Conservation (phyloP, 2,329 filamentous ascomycete species). For the Fusarium dlaminii region DNA sequence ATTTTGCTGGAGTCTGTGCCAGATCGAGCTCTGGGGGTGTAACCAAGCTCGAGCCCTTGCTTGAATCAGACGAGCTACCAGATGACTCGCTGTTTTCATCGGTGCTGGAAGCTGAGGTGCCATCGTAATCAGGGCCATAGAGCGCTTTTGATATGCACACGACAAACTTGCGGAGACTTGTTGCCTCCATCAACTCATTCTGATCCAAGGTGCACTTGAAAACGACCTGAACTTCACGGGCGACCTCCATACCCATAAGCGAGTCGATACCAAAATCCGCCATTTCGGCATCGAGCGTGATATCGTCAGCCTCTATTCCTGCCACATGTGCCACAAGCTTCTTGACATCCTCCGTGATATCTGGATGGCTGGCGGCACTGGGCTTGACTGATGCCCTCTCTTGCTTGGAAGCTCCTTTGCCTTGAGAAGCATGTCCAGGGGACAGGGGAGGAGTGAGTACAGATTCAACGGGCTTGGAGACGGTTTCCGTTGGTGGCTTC, state of each 20-base stretch:
- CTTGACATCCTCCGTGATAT: background rate
- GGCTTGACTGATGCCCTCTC: background rate
- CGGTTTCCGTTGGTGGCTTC: background rate
- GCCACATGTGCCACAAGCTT: background rate
- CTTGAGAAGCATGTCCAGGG: background rate
- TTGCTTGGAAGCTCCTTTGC: background rate
- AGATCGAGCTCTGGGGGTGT: too few species aligned
- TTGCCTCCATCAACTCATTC: background rate
- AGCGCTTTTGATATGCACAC: background rate
- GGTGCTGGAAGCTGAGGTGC: background rate
- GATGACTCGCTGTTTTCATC: background rate
- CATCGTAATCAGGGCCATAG: background rate
- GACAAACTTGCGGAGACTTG: background rate
- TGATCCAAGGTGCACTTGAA: background rate
- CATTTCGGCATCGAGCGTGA: background rate
- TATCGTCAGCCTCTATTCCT: background rate
- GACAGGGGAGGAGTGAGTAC: background rate
- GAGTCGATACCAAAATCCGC: conserved; percentile 18
- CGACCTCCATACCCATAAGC: conserved; percentile 13
- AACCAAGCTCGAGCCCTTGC: too few species aligned
- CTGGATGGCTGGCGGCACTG: background rate
- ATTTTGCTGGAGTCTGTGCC: too few species aligned
- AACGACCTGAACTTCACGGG: background rate
- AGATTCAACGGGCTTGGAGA: background rate
- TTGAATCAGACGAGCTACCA: too few species aligned